Conservation (phyloP, 805 yeast species). For the Starmerella bombicola region DNA sequence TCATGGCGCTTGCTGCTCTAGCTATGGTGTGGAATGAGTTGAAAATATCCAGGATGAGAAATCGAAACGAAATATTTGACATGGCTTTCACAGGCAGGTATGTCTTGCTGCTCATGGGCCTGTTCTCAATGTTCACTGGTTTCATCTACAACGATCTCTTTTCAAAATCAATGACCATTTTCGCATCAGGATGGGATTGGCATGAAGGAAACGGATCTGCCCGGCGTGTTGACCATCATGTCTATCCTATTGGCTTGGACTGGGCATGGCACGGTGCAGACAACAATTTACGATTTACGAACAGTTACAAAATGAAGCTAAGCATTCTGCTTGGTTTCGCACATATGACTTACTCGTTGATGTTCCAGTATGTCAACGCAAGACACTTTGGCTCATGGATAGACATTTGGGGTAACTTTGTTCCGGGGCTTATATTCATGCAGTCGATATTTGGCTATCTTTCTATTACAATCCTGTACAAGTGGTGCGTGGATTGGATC, state of each 20-base stretch:
- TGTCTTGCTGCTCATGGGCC: constrained; percentile 85
- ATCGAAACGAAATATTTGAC: constrained; percentile 76
- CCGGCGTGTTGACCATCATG: constrained; percentile 32
- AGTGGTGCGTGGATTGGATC: constrained; percentile 91
- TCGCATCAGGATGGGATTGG: constrained; percentile 87
- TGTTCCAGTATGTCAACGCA: constrained; percentile 73
- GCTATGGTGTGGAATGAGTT: constrained; percentile 60
- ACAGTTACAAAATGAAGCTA: constrained; percentile 93
- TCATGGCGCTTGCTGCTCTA: constrained; percentile 61
- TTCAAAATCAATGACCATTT: constrained; percentile 78
- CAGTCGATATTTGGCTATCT: constrained; percentile 92
- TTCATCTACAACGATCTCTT: constrained; percentile 85
- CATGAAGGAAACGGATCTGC: constrained; percentile 33
- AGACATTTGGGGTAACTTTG: constrained; percentile 82
- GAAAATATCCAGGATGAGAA: constrained; percentile 41
- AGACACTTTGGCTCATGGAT: constrained; percentile 53
- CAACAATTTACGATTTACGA: constrained; percentile 74
- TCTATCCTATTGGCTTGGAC: constrained; percentile 79
- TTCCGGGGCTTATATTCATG: constrained; percentile 90
- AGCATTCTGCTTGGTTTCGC: constrained; percentile 87
- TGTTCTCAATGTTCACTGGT: constrained; percentile 91
- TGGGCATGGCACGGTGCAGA: constrained; percentile 97
- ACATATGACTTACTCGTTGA: constrained; percentile 85
- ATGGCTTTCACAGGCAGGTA: constrained; percentile 94
- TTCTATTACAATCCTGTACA: constrained; percentile 72